Evolutionary conservation across 73 alveolate genomes (phyloP).

Genomic region (Paramecium pentaurelia): DNA sequence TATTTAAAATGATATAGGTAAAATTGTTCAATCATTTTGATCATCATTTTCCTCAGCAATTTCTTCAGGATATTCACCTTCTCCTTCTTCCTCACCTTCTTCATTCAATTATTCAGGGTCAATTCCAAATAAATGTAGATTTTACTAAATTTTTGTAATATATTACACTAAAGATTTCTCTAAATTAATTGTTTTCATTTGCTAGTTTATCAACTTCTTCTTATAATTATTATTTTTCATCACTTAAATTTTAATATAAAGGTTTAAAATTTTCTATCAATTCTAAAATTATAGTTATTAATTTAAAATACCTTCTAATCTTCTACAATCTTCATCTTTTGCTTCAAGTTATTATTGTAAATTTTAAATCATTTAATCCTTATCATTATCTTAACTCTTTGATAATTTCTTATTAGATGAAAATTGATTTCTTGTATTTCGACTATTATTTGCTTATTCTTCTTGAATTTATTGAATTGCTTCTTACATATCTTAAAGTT

Average conservation of each 20-base stretch:
- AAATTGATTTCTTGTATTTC: neutral
- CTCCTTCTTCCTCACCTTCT: conserved; percentile 31
- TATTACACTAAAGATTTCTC: conserved; percentile 31
- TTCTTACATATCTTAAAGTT: conserved; percentile 6
- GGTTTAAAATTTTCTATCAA: conserved; percentile 9
- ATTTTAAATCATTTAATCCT: neutral
- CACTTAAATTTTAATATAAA: neutral
- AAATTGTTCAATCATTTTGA: conserved; percentile 12
- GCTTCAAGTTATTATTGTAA: neutral
- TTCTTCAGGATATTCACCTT: conserved; percentile 24
- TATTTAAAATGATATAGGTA: neutral
- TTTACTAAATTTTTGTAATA: neutral
- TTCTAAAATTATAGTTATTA: neutral
- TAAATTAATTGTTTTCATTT: conserved; percentile 2
- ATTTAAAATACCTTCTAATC: neutral
- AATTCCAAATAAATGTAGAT: conserved; percentile 6
- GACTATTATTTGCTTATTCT: neutral
- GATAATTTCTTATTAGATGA: neutral
- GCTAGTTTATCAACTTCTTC: conserved; percentile 15
- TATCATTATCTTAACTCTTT: neutral
- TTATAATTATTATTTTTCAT: neutral
- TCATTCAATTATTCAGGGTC: conserved; percentile 24
- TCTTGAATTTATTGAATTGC: neutral
- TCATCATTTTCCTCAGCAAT: conserved; percentile 34
- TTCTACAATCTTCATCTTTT: conserved; percentile 21